Conservation (phyloP, 169 alveolate genomes). For the Condylostoma magnum region DNA sequence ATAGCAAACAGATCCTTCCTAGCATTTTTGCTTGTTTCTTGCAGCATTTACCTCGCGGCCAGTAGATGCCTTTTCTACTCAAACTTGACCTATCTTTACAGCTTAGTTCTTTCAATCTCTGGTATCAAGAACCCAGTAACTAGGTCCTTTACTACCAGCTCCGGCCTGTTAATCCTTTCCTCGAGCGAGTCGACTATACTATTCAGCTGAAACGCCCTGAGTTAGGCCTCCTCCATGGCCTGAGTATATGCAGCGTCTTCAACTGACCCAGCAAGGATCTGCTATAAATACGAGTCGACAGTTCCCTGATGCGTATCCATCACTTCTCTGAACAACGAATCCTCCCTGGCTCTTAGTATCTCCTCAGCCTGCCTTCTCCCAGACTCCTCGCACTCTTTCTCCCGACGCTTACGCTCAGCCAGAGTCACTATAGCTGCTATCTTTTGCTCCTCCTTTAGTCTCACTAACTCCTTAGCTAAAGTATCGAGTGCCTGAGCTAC, state of each 20-base stretch:
- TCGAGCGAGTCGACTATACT: conserved; percentile 81
- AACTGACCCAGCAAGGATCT: conserved; percentile 69
- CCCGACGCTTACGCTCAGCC: conserved; percentile 93
- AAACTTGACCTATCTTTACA: conserved; percentile 28
- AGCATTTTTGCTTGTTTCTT: conserved; percentile 17
- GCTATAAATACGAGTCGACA: conserved; percentile 88
- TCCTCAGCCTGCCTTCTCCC: conserved; percentile 95
- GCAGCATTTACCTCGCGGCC: conserved; percentile 23
- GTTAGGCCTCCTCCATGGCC: conserved; percentile 83
- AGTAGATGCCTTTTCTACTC: conserved; percentile 28
- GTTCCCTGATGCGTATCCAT: conserved; percentile 90
- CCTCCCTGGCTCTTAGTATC: conserved; percentile 88
- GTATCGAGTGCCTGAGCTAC: conserved; percentile 87
- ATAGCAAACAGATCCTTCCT: conserved; percentile 1
- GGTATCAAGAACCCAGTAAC: conserved; percentile 87
- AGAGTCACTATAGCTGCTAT: conserved; percentile 86
- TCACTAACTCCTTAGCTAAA: conserved; percentile 88
- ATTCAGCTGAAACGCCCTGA: conserved; percentile 77
- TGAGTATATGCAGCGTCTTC: conserved; percentile 64
- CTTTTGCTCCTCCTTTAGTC: conserved; percentile 84
- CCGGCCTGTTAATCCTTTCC: conserved; percentile 77
- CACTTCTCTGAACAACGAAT: conserved; percentile 80
- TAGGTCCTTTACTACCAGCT: conserved; percentile 78
- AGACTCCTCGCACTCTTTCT: conserved; percentile 91
- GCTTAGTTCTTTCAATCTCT: conserved; percentile 76